Percentiles rank a stretch among this genome's conserved stretches.
phyloP scores from a whole-genome alignment of 495 filamentous ascomycete species.

The Amphirosellinia nigrospora region DNA sequence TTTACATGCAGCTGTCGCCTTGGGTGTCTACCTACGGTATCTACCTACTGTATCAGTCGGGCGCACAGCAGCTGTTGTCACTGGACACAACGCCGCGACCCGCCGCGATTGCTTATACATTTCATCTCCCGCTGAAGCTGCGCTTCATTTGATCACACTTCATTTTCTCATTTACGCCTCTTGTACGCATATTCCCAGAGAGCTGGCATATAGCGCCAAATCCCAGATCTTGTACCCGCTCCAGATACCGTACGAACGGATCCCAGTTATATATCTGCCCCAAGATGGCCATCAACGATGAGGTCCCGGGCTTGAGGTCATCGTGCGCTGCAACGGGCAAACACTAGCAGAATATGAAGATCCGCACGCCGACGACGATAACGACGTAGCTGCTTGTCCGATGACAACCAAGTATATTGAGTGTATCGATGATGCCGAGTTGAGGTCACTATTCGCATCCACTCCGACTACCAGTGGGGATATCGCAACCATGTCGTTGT shows the following conservation, averaged over 20 bases:
- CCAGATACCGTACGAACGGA: not conserved
- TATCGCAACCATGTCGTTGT: slow-evolving; percentile 14
- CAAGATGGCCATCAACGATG: slow-evolving; percentile 41
- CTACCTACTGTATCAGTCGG: not conserved
- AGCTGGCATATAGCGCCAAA: not conserved
- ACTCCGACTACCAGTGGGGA: slow-evolving; percentile 22
- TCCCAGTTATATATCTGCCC: not conserved
- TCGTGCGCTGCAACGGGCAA: slow-evolving; percentile 28
- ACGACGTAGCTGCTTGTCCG: not conserved
- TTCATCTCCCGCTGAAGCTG: not conserved
- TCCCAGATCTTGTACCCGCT: not conserved
- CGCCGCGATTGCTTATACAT: not conserved
- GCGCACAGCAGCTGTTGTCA: not conserved
- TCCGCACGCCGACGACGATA: slow-evolving; percentile 24
- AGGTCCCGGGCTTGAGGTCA: slow-evolving; percentile 33
- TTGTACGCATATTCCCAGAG: not conserved
- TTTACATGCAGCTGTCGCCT: not conserved
- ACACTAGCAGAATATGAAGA: slow-evolving; percentile 38
- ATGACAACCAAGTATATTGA: slow-evolving; percentile 41
- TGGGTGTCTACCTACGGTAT: too few relatives aligned
- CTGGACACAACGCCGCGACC: not conserved
- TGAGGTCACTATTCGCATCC: slow-evolving; percentile 26
- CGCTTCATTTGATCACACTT: not conserved
- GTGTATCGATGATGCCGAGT: slow-evolving; percentile 37
- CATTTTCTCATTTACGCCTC: not conserved